Percentiles rank a stretch among this genome's conserved stretches.
phyloP scores from a whole-genome alignment of 78 protist species.

The Salpingoeca rosetta region DNA sequence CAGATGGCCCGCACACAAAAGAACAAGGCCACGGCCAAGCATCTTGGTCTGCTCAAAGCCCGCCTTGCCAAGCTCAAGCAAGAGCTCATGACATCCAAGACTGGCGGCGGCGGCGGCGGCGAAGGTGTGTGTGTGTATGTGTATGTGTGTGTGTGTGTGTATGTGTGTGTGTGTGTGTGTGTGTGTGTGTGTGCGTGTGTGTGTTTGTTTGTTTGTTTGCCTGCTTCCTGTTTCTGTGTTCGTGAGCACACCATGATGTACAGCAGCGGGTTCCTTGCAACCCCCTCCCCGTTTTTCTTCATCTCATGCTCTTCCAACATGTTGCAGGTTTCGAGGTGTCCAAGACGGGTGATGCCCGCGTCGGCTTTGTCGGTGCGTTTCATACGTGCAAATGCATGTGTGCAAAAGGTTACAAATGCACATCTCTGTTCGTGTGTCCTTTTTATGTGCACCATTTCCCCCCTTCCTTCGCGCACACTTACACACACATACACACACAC shows the following conservation, averaged over 20 bases:
- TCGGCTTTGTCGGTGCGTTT: constrained; percentile 60
- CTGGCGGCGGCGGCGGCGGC: constrained; percentile 28
- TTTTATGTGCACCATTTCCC: too few relatives aligned
- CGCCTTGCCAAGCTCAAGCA: constrained; percentile 73
- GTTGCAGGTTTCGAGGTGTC: constrained; percentile 79
- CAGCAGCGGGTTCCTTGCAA: too few relatives aligned
- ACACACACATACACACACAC: too few relatives aligned
- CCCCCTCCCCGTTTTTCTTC: neutral
- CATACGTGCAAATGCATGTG: too few relatives aligned
- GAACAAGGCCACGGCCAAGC: constrained; percentile 87
- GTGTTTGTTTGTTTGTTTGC: neutral
- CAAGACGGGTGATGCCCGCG: constrained; percentile 74
- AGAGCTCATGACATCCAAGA: constrained; percentile 36
- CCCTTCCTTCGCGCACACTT: too few relatives aligned
- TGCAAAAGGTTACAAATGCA: too few relatives aligned
- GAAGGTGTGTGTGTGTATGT: neutral
- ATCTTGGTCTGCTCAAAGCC: constrained; percentile 83
- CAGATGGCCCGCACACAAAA: constrained; percentile 63
- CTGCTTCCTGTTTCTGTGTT: neutral
- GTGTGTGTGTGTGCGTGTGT: too few relatives aligned
- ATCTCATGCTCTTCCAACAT: neutral
- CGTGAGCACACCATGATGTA: too few relatives aligned
- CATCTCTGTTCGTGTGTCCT: too few relatives aligned
- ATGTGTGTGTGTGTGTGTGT: neutral
- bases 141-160: neutral